Evolutionary conservation across 805 yeast genomes (phyloP), one percentile per base, ranked within the genome.

Genomic region (Ogataea ramenticola): DNA sequence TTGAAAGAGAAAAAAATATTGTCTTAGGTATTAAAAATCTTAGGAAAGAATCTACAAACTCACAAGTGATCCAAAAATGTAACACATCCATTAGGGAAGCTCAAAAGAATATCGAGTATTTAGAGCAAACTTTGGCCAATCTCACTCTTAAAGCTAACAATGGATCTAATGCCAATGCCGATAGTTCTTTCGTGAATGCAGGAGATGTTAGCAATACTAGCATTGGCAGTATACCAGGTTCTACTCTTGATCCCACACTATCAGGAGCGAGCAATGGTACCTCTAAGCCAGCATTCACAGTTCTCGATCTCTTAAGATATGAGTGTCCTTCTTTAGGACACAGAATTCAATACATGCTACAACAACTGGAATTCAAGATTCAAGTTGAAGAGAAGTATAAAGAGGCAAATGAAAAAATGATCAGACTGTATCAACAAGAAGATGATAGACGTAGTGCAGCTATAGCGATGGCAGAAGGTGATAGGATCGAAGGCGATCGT

Each of bases 251-350:
- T 24, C 17, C 39, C 8, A n/a, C n/a, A n/a, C n/a, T n/a, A n/a
- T 36, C 41, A 16, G 43, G 27, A 20, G 31, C 36, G 17, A 45
- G 39, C 37, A 36, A 33, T 26, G 49, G 43, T 35, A 46, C 40
- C 11, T 32, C 35, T 11, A 54, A 20, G 44, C 60, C 82, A 1
- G 60, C 74, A 4, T 85, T 74, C 56, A 77, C 91, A 0, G 73
- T 86, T 19, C 68, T 86, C 51, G 99, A 93, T 61, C 71, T 93
- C 45, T 74, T 88, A 59, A 89, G 89, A 55, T 89, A 88, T 58
- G 97, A 93, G 56, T 86, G 96, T 54, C 96, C 97, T 0, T 86
- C 95, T 0, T 68, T 93, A 52, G 96, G 97, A 11, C 96, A 93
- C 55, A 78, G 93, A 49, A 93, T 93, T 57, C 96, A 88, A 64